Evolutionary conservation across 352 stramenopile species (phyloP).

Genomic region (Phytophthora hibernalis): DNA sequence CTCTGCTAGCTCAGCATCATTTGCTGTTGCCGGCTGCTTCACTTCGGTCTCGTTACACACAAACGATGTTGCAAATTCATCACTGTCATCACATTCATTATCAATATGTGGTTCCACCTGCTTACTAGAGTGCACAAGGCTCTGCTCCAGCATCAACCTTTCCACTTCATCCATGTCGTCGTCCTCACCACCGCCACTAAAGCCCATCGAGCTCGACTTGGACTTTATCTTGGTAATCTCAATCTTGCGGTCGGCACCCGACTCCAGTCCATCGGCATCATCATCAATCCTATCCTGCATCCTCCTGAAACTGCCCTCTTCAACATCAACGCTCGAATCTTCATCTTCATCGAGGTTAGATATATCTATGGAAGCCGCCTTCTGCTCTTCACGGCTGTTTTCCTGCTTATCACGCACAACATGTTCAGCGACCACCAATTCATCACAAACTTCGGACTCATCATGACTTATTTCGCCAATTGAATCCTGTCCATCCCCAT

Average conservation of each 20-base stretch:
- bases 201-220: constrained; percentile 24
- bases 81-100: constrained; percentile 48
- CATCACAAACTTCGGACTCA: constrained; percentile 35
- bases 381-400: constrained; percentile 35
- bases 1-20: constrained; percentile 23
- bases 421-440: constrained; percentile 39
- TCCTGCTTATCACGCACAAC: constrained; percentile 48
- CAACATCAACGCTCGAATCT: constrained; percentile 31
- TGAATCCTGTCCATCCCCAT: constrained; percentile 33
- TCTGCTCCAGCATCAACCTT: constrained; percentile 33
- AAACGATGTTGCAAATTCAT: constrained; percentile 36
- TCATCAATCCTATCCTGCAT: constrained; percentile 32
- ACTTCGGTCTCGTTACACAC: constrained; percentile 20
- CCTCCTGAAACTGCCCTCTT: constrained; percentile 22
- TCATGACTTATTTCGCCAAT: constrained; percentile 39
- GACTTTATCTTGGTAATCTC: constrained; percentile 23
- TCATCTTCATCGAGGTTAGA: constrained; percentile 31
- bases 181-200: constrained; percentile 24
- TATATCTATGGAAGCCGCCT: constrained; percentile 24
- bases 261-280: constrained; percentile 26
- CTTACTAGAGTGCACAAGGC: constrained; percentile 30
- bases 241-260: constrained; percentile 22
- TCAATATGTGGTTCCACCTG: constrained; percentile 34
- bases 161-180: constrained; percentile 38
- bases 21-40: constrained; percentile 12